phyloP scores from a whole-genome alignment of 2,329 filamentous ascomycete genomes.

The Alternaria sp. region DNA sequence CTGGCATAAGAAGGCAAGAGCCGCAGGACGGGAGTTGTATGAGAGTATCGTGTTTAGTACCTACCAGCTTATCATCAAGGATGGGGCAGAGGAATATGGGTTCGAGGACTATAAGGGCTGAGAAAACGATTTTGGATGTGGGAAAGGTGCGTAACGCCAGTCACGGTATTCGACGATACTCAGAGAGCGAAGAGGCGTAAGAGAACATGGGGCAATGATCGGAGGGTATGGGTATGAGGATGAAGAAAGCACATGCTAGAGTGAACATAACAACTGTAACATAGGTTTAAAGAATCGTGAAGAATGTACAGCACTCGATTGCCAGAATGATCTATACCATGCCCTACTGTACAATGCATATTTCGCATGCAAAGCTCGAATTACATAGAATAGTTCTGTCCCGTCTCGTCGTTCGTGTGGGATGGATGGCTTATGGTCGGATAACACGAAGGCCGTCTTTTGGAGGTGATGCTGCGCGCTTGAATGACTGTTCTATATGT shows the following conservation, averaged over 20 bases:
- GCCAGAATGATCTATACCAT: constrained; percentile 40
- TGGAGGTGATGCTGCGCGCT: constrained; percentile 58
- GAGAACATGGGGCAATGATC: background rate
- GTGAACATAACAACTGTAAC: background rate
- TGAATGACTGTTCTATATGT: constrained; percentile 57
- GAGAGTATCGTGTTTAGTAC: constrained; percentile 54
- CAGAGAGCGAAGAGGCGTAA: background rate
- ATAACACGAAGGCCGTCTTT: constrained; percentile 60
- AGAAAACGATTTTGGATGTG: background rate
- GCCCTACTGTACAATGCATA: constrained; percentile 49
- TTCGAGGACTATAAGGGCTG: constrained; percentile 40
- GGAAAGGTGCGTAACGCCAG: background rate
- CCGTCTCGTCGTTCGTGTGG: constrained; percentile 9
- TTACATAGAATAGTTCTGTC: constrained; percentile 23
- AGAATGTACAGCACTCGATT: constrained; percentile 42
- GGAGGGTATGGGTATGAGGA: background rate
- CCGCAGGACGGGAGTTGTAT: constrained; percentile 59
- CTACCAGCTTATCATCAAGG: constrained; percentile 67
- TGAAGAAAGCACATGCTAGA: background rate
- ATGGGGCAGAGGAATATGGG: constrained; percentile 70
- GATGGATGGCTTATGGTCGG: constrained; percentile 49
- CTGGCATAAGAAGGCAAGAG: constrained; percentile 64
- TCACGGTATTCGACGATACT: background rate
- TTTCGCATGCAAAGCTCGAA: constrained; percentile 30
- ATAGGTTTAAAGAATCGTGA: background rate